Evolutionary conservation across 1,284 basidiomycete genomes (phyloP), one percentile per base, ranked within the genome.

Genomic region (Marasmius tenuissimus): DNA sequence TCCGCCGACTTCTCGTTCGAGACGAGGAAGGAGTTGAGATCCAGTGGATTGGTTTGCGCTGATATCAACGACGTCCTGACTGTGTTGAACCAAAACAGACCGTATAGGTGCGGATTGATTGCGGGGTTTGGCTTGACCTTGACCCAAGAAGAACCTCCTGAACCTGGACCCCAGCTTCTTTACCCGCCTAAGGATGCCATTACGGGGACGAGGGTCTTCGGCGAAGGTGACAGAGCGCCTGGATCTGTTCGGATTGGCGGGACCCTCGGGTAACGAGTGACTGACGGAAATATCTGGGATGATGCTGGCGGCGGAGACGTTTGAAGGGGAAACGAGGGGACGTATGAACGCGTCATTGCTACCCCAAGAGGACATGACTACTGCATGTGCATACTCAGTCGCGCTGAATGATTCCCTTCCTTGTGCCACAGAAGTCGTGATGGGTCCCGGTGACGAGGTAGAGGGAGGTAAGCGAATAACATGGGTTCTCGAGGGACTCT

Each of bases 351-450:
- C 69, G 62, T 57, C 63, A 52, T 71, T 68, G 33, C 66, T 63
- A 39, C 68, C 70, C 73, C 73, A 74, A 37, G 72, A 69, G 49
- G 74, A 74, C 50, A 71, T 72, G 56, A 75, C 66, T 40, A 75
- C 62, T 33, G 73, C 73, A 34, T 68, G 63, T 54, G 75, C 75
- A 61, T 73, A 76, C 49, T 74, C 70, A n/a, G 70, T 64, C 14
- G 71, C 71, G 57, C 71, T 72, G 20, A 60, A 56, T 53, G 57
- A 61, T 48, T 50, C 55, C 57, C 62, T 61, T 57, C 61, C 42
- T 34, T 47, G 47, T 33, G 52, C 38, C 22, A 22, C 16, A 16
- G 38, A 14, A 8, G 40, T 37, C 34, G 60, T 22, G 61, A 57
- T 45, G 45, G 50, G 27, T 37, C 58, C 12, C 35, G 61, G 48